These are phyloP conservation scores for Boletus speciosus DNA, from an alignment of 768 basidiomycete genomes.

Conservation along the genomic window DNA sequence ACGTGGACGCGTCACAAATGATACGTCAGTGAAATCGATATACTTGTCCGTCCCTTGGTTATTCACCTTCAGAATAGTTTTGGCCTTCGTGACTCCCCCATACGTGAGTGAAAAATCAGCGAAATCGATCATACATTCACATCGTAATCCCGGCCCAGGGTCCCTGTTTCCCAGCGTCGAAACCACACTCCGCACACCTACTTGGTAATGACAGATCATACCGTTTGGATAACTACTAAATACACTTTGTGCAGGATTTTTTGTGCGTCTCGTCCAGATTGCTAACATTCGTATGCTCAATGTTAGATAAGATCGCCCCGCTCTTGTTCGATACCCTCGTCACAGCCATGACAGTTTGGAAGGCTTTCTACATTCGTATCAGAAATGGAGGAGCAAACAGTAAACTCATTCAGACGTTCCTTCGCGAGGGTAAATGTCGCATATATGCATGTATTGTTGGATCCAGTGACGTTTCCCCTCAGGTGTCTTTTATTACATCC, in stretches of 20 bases:
- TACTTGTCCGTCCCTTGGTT: not conserved
- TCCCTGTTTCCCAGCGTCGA: conserved; percentile 78
- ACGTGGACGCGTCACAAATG: conserved; percentile 78
- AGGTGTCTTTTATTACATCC: conserved; percentile 79
- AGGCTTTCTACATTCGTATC: conserved; percentile 73
- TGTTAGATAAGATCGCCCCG: conserved; percentile 62
- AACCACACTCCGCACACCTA: conserved; percentile 79
- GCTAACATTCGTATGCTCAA: conserved; percentile 2
- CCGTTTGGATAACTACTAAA: conserved; percentile 2
- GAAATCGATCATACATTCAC: not conserved
- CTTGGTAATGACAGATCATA: conserved; percentile 48
- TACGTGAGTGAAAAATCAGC: conserved; percentile 39
- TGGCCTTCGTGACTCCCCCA: conserved; percentile 63
- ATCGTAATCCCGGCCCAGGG: conserved; percentile 42
- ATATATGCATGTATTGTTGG: not conserved
- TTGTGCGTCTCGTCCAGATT: conserved; percentile 39
- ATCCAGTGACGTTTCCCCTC: not conserved
- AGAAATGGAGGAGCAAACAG: conserved; percentile 74
- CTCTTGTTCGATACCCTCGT: conserved; percentile 78
- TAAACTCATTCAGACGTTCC: conserved; percentile 77
- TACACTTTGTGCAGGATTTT: conserved; percentile 43
- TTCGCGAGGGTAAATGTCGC: conserved; percentile 61
- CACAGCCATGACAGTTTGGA: conserved; percentile 76
- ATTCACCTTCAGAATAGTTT: conserved; percentile 38
- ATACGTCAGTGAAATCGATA: conserved; percentile 44